Conservation (phyloP, 164 flowering plant genomes). For the Stephania cephalantha region DNA sequence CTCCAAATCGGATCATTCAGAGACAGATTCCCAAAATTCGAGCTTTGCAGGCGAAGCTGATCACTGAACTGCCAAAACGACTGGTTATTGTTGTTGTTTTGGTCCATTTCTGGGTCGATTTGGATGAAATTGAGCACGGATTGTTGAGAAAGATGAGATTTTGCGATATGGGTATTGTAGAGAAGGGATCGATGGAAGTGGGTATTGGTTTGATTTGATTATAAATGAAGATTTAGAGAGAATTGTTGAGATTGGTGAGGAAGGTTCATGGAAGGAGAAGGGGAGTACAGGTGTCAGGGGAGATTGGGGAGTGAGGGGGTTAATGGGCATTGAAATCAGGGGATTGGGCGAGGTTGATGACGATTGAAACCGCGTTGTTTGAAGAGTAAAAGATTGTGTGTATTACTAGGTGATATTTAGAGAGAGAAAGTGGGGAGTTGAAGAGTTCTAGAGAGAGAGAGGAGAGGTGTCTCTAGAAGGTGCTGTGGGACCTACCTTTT, state of each 20-base stretch:
- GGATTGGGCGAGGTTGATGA: background rate
- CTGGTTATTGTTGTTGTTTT: constrained; percentile 26
- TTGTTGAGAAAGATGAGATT: background rate
- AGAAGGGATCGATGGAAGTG: too few relatives aligned
- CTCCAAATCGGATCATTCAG: constrained; percentile 81
- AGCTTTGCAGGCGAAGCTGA: constrained; percentile 56
- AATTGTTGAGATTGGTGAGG: constrained; percentile 8
- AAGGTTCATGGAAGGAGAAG: constrained; percentile 34
- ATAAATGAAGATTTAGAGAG: background rate
- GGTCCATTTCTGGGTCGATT: background rate
- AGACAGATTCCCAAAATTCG: constrained; percentile 53
- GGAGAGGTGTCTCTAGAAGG: constrained; percentile 2
- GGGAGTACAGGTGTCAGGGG: constrained; percentile 44
- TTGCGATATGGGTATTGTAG: too few relatives aligned
- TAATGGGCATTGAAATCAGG: background rate
- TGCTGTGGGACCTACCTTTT: background rate
- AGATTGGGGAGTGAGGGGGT: background rate
- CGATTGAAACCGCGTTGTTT: constrained; percentile 1
- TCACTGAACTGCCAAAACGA: constrained; percentile 91
- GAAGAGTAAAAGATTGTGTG: background rate
- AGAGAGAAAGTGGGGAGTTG: background rate
- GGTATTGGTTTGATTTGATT: too few relatives aligned
- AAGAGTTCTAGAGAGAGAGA: background rate
- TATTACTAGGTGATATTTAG: background rate
- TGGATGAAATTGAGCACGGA: background rate